Base-by-base conservation (phyloP, 768 basidiomycete species). In the Mycena rebaudengoi region DNA sequence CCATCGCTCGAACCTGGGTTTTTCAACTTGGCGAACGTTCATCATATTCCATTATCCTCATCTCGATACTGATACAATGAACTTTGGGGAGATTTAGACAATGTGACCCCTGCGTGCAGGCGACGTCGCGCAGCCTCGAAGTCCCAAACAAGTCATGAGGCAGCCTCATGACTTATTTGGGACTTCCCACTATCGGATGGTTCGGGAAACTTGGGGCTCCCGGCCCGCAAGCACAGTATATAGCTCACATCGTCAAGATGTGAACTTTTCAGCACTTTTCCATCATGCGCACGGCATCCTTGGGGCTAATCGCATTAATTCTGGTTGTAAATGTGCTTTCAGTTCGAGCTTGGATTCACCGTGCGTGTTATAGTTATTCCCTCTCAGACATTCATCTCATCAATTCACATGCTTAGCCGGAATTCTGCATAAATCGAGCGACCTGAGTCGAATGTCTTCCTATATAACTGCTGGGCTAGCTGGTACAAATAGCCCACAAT, bases 401-500 rank as follows among this genome's bases (percentile, higher is more conserved):
- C n/a, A 28, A 37, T 52, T 39, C 35, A 37, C 35, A 52, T 25
- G 23, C 23, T 52, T 52, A 52, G 50, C 50, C 23, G 50, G 50
- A 37, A 39, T 52, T 39, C 50, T 52, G 35, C 50, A 52, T 52
- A 52, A 52, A 52, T 52, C 39, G 50, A 52, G 50, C 50, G 50
- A 52, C 50, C 21, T 52, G 35, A 52, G 35, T 52, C 50, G 50
- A 39, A 52, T 52, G 35, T 52, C 50, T 52, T 52, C 50, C 23
- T 52, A 52, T 52, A 52, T 39, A 35, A 52, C 50, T 52, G 50
- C 50, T 52, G 50, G 50, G 50, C 50, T 52, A 52, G 50, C 50
- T 37, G 50, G 50, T 25, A 52, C 50, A 35, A 39, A 52, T 52
- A 52, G 50, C 50, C 50, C 50, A 52, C 51, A 53, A 40, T 53